phyloP scores from a whole-genome alignment of 2,329 filamentous ascomycete species.

The Sporothrix sp. region DNA sequence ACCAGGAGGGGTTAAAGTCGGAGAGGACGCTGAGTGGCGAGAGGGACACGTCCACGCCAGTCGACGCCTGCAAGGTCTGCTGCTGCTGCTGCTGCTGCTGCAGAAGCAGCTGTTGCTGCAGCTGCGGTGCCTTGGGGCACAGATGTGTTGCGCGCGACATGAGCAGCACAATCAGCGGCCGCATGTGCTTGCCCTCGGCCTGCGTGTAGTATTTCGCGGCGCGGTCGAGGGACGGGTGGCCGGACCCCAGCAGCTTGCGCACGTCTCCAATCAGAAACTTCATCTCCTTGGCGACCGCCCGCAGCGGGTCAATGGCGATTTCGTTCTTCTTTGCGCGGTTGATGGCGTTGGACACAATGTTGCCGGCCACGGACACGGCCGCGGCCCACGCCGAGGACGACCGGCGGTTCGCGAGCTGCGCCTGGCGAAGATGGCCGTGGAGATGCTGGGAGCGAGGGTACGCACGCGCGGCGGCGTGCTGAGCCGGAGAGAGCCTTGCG shows the following conservation, averaged over 20 bases:
- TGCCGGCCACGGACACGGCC: slow-evolving; percentile 59
- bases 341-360: slow-evolving; percentile 60
- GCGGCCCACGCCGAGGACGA: slow-evolving; percentile 61
- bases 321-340: slow-evolving; percentile 52
- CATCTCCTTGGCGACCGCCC: slow-evolving; percentile 91
- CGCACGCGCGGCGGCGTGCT: not conserved
- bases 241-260: slow-evolving; percentile 81
- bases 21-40: slow-evolving; percentile 52
- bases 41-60: slow-evolving; percentile 44
- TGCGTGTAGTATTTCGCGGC: slow-evolving; percentile 98
- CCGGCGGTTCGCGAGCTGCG: not conserved
- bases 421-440: not conserved
- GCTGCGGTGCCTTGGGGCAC: slow-evolving; percentile 45
- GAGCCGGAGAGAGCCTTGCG: not conserved
- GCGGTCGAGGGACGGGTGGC: slow-evolving; percentile 86
- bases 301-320: slow-evolving; percentile 76
- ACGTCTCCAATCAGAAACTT: slow-evolving; percentile 93
- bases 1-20: slow-evolving; percentile 67
- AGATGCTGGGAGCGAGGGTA: not conserved
- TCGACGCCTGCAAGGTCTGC: slow-evolving; percentile 33
- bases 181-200: slow-evolving; percentile 91
- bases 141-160: slow-evolving; percentile 92
- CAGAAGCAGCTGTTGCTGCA: slow-evolving; percentile 17
- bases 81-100: slow-evolving; percentile 18
- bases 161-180: slow-evolving; percentile 85